phyloP scores from a whole-genome alignment of 495 filamentous ascomycete species.

The Staphylotrichum longicolle region DNA sequence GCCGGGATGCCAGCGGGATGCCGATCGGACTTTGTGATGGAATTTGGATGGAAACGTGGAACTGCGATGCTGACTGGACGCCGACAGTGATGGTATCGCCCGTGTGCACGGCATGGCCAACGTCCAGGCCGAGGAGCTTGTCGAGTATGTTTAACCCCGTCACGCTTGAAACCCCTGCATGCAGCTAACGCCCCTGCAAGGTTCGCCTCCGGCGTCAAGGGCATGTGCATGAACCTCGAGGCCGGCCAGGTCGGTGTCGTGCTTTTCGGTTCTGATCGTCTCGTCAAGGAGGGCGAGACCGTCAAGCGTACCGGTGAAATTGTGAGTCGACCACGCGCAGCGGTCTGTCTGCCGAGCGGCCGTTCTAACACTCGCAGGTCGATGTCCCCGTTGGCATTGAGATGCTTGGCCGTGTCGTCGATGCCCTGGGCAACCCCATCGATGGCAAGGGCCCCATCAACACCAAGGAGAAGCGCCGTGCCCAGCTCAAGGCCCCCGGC shows the following conservation, averaged over 20 bases:
- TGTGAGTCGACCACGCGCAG: constrained; percentile 56
- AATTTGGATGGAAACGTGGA: neutral
- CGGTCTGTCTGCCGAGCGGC: neutral
- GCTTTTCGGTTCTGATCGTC: constrained; percentile 99
- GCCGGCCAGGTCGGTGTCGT: constrained; percentile 99
- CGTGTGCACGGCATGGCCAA: constrained; percentile 99
- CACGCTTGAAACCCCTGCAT: neutral
- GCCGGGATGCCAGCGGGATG: too few relatives aligned
- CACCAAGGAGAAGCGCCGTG: constrained; percentile 87
- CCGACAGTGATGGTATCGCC: constrained; percentile 95
- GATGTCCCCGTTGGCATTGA: constrained; percentile 93
- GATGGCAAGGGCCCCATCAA: constrained; percentile 98
- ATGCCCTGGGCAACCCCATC: constrained; percentile 97
- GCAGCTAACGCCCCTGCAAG: constrained; percentile 46
- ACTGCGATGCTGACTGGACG: constrained; percentile 39
- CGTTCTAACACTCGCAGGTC: constrained; percentile 57
- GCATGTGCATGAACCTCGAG: constrained; percentile 99
- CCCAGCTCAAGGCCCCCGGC: constrained; percentile 97
- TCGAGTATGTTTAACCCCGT: constrained; percentile 74
- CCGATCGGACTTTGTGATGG: neutral
- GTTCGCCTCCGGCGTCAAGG: constrained; percentile 99
- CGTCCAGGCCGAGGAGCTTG: constrained; percentile 99
- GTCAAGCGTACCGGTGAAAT: constrained; percentile 99
- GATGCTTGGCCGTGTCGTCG: constrained; percentile 96
- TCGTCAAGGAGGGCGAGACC: constrained; percentile 98